Percentiles rank a stretch among this genome's conserved stretches.
phyloP scores from a whole-genome alignment of 192 early-diverging fungal species.

The Polychytrium aggregatum region DNA sequence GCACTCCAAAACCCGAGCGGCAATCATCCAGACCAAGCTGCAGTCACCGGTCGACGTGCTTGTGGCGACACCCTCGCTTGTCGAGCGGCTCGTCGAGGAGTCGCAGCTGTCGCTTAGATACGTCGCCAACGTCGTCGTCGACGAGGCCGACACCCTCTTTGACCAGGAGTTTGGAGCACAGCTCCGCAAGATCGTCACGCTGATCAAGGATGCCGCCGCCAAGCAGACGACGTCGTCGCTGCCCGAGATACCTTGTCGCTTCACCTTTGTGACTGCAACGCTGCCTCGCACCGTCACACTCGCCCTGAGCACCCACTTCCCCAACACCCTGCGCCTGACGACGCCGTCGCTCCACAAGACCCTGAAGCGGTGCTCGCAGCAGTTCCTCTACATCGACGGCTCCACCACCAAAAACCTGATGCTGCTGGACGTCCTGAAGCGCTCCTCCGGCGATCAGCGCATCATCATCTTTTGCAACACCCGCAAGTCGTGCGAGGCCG shows the following conservation, averaged over 20 bases:
- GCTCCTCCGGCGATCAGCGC: slow-evolving; percentile 41
- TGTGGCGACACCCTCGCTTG: slow-evolving; percentile 64
- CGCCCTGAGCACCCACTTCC: slow-evolving; percentile 4
- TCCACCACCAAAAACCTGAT: slow-evolving; percentile 54
- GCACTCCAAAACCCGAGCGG: slow-evolving; percentile 10
- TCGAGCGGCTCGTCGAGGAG: slow-evolving; percentile 42
- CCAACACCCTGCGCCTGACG: slow-evolving; percentile 42
- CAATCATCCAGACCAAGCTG: no score
- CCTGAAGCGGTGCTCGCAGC: slow-evolving; percentile 62
- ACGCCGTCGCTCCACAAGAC: slow-evolving; percentile 72
- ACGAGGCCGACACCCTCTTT: slow-evolving; percentile 92
- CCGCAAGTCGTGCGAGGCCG: slow-evolving; percentile 14
- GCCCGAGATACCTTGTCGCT: no score
- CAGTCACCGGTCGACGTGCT: slow-evolving; percentile 71
- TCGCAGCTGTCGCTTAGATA: slow-evolving; percentile 47
- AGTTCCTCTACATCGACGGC: slow-evolving; percentile 65
- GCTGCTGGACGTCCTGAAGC: slow-evolving; percentile 57
- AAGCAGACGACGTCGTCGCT: neutral
- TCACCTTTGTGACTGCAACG: slow-evolving; percentile 21
- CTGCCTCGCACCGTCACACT: slow-evolving; percentile 30
- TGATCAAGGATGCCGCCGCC: slow-evolving; percentile 23
- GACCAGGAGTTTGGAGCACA: slow-evolving; percentile 67
- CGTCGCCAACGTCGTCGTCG: slow-evolving; percentile 63
- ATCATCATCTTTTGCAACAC: slow-evolving; percentile 85
- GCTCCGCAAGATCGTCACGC: slow-evolving; percentile 39